Base-by-base conservation (phyloP, 1,139 yeast species). In the Blastobotrys malaysiensis region DNA sequence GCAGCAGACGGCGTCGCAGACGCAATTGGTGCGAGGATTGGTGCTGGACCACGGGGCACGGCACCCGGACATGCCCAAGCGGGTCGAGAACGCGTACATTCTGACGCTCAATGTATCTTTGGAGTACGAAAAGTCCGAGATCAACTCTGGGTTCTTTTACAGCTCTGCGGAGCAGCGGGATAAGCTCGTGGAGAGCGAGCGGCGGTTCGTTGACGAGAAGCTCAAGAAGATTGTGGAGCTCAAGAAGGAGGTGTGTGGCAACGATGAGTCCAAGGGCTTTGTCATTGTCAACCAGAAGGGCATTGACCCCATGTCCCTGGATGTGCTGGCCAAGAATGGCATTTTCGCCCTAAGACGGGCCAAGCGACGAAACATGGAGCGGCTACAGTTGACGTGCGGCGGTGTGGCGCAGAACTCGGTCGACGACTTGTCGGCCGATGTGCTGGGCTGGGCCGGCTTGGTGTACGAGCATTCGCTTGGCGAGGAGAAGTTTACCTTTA, bases 361-460 rank as follows among this genome's bases (percentile, higher is more conserved):
- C 49, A 95, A 95, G 78, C 83, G 99, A 77, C 86, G 99, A 76
- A 95, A 95, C 72, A 93, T 95, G 99, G 99, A 95, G 75, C 84
- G 99, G 69, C 79, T 95, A 67, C 99, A 95, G 74, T 79, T 95
- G 58, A 90, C 91, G 50, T 88, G 96, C 63, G 99, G 98, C 24
- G 99, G 99, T 63, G 95, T 87, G 69, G 99, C 99, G 9, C 98
- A 91, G 73, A 95, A 95, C 73, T 86, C 97, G 14, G 98, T 91
- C 46, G 99, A 95, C 67, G 98, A 93, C 69, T 78, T 95, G 66
- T 68, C 84, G n/a, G 91, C 95, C 5, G 81, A 78, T 2, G 77
- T 88, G n/a, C 78, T 95, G 58, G 99, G 99, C 16, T 86, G 74
- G 73, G 89, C 97, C 6, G 99, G 98, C 13, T 76, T 82, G 54